Conservation (phyloP, 2,329 filamentous ascomycete species). For the Fusarium devonianum region DNA sequence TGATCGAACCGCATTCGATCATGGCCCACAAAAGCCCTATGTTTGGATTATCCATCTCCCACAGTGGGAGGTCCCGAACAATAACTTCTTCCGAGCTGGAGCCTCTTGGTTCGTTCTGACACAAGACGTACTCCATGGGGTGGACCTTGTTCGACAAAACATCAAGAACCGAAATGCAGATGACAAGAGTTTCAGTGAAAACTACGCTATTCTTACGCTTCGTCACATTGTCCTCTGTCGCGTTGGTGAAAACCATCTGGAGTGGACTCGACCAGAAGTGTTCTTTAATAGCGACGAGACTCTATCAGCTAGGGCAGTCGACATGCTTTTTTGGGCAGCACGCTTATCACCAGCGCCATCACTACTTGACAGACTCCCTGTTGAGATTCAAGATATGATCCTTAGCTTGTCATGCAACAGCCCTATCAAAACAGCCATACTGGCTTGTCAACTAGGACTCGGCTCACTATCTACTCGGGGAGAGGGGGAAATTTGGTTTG, state of each 20-base stretch:
- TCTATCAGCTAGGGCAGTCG: neutral
- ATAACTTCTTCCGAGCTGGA: neutral
- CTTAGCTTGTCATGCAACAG: neutral
- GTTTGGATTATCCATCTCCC: neutral
- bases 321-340: slow-evolving; percentile 5
- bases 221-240: slow-evolving; percentile 4
- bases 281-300: neutral
- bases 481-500: neutral
- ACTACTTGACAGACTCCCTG: neutral
- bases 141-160: slow-evolving; percentile 1
- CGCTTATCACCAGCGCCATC: neutral
- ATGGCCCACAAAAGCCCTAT: neutral
- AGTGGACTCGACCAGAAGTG: slow-evolving; percentile 6
- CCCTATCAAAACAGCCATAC: neutral
- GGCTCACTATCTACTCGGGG: neutral
- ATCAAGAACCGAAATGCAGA: neutral
- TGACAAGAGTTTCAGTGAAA: neutral
- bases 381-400: slow-evolving; percentile 2
- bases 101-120: slow-evolving; percentile 1
- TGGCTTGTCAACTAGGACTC: slow-evolving; percentile 1
- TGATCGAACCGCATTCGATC: neutral
- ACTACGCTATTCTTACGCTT: slow-evolving; percentile 1
- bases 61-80: neutral
- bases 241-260: neutral
- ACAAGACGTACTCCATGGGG: neutral